Percentiles rank a stretch among this genome's conserved stretches.
These are phyloP conservation scores for Entomortierella lignicola DNA, from an alignment of 192 early-diverging fungal species.

Conservation along the genomic window DNA sequence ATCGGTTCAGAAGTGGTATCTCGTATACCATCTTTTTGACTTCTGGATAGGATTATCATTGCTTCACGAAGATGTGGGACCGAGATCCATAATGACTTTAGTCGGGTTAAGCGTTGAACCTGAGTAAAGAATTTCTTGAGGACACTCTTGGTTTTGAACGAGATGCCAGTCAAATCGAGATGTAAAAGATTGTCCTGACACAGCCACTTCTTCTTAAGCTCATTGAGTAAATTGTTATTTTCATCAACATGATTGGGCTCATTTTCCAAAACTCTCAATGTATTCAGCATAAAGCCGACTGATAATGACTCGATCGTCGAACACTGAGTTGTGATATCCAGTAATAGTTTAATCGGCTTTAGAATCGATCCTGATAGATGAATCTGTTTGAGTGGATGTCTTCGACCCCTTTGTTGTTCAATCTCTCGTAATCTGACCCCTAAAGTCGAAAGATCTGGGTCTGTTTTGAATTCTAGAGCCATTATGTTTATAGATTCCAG, in stretches of 20 bases:
- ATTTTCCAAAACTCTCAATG: not conserved
- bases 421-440: not conserved
- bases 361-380: constrained; percentile 19
- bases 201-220: constrained; percentile 1
- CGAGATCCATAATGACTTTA: constrained; percentile 13
- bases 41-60: not conserved
- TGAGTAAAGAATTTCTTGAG: constrained; percentile 11
- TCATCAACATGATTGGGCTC: not conserved
- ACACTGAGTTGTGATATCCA: constrained; percentile 9
- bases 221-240: not conserved
- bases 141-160: not conserved
- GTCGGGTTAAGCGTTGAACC: constrained; percentile 4
- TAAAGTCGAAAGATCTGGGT: constrained; percentile 22
- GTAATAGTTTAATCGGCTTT: constrained; percentile 8
- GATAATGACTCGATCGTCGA: constrained; percentile 7
- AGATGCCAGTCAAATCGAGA: constrained; percentile 10
- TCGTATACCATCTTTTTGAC: too few relatives aligned
- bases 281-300: constrained; percentile 5
- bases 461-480: not conserved
- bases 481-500: constrained; percentile 5
- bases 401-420: not conserved
- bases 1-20: not conserved
- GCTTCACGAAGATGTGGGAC: constrained; percentile 12
- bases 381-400: constrained; percentile 12
- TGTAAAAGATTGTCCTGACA: constrained; percentile 8